Conservation (phyloP, 208 protist species). For the Trypanosoma melophagium region DNA sequence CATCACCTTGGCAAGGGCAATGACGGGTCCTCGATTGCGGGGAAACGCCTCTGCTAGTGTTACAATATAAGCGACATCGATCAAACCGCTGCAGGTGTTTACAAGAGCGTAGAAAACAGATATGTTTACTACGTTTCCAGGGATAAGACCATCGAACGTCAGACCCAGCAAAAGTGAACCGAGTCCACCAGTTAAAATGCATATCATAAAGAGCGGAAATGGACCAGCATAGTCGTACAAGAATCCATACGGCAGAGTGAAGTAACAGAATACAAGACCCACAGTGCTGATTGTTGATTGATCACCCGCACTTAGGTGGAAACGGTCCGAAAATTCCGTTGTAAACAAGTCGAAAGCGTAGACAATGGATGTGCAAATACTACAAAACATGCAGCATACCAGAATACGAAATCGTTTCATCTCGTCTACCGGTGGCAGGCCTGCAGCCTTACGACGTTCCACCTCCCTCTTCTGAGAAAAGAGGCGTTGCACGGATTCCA, state of each 20-base stretch:
- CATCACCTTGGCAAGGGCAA: slow-evolving; percentile 77
- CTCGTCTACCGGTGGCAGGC: slow-evolving; percentile 53
- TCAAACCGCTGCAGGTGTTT: slow-evolving; percentile 48
- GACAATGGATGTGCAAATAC: slow-evolving; percentile 55
- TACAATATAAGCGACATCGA: slow-evolving; percentile 52
- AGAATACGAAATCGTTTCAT: slow-evolving; percentile 56
- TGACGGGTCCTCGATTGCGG: slow-evolving; percentile 62
- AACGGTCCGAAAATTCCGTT: slow-evolving; percentile 38
- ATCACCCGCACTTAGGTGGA: slow-evolving; percentile 43
- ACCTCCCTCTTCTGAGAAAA: slow-evolving; percentile 44
- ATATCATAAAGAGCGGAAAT: slow-evolving; percentile 41
- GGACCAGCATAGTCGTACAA: slow-evolving; percentile 60
- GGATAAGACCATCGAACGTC: slow-evolving; percentile 38
- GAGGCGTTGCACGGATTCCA: not conserved
- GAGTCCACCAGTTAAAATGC: slow-evolving; percentile 31
- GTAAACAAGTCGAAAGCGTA: slow-evolving; percentile 76
- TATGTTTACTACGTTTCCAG: slow-evolving; percentile 49
- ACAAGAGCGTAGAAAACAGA: slow-evolving; percentile 67
- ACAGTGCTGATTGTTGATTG: slow-evolving; percentile 65
- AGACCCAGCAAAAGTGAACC: slow-evolving; percentile 43
- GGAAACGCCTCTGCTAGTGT: slow-evolving; percentile 62
- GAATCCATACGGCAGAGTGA: slow-evolving; percentile 62
- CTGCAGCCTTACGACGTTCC: slow-evolving; percentile 32
- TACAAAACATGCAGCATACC: slow-evolving; percentile 70
- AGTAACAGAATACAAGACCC: slow-evolving; percentile 73